phyloP scores from a whole-genome alignment of 441 rosid genomes.

The Geranium incanum region DNA sequence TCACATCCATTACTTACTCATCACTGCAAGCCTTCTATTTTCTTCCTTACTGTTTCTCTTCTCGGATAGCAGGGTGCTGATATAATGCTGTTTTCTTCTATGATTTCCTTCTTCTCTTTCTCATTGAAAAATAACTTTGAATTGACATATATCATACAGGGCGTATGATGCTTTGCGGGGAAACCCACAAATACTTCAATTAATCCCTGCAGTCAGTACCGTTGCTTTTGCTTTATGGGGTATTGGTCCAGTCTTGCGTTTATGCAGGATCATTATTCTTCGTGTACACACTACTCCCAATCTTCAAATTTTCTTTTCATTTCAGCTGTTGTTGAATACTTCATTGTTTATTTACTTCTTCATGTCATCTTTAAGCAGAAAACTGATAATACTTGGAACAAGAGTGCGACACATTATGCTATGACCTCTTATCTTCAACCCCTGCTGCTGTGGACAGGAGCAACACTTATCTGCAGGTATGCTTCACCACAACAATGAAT shows the following conservation, averaged over 20 bases:
- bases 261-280: conserved; percentile 37
- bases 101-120: background rate
- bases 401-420: conserved; percentile 36
- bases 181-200: conserved; percentile 31
- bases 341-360: conserved; percentile 15
- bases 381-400: conserved; percentile 47
- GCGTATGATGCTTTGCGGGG: conserved; percentile 39
- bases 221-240: conserved; percentile 66
- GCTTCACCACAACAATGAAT: conserved; percentile 11
- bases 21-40: background rate
- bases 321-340: conserved; percentile 12
- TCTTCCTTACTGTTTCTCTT: background rate
- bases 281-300: conserved; percentile 30
- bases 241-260: conserved; percentile 45
- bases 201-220: conserved; percentile 53
- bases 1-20: conserved; percentile 4
- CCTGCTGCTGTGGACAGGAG: conserved; percentile 61
- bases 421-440: conserved; percentile 56
- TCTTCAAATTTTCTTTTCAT: conserved; percentile 16
- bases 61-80: conserved; percentile 3
- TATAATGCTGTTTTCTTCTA: conserved; percentile 7
- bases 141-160: conserved; percentile 32
- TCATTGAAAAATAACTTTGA: conserved; percentile 1
- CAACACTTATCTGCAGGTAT: conserved; percentile 58
- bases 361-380: conserved; percentile 31